Percentiles rank a stretch among this genome's conserved stretches.
phyloP scores from a whole-genome alignment of 768 basidiomycete species.

The Mycena vulgaris region DNA sequence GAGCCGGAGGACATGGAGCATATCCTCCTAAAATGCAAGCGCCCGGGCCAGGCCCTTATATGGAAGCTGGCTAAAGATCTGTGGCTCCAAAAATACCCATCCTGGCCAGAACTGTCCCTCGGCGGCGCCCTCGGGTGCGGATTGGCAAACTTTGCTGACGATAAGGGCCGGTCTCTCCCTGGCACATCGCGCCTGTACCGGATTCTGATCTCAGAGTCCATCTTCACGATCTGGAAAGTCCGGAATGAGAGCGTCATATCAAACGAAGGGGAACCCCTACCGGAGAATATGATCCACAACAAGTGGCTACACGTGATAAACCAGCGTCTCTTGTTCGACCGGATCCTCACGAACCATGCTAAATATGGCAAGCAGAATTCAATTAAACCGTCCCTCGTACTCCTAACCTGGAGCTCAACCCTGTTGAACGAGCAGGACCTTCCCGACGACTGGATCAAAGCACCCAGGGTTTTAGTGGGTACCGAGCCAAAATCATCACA shows the following conservation, averaged over 20 bases:
- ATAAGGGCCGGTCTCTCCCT: background rate
- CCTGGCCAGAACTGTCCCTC: constrained; percentile 17
- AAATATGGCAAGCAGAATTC: background rate
- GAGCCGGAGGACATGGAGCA: background rate
- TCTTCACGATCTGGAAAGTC: constrained; percentile 47
- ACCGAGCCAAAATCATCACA: background rate
- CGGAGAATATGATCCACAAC: constrained; percentile 20
- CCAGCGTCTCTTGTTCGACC: background rate
- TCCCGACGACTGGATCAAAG: background rate
- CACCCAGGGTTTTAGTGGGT: constrained; percentile 12
- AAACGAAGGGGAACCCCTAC: constrained; percentile 2
- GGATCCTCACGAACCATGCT: background rate
- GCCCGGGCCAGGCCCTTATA: constrained; percentile 19
- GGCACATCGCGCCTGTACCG: constrained; percentile 35
- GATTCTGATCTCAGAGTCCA: constrained; percentile 46
- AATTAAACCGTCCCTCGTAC: background rate
- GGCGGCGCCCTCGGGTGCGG: constrained; percentile 38
- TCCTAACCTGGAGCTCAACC: background rate
- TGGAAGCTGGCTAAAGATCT: constrained; percentile 4
- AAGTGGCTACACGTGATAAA: background rate
- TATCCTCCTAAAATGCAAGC: constrained; percentile 2
- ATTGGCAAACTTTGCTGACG: background rate
- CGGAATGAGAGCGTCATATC: constrained; percentile 43
- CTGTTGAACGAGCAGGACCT: background rate
- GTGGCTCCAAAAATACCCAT: constrained; percentile 4